Evolutionary conservation across 2,329 filamentous ascomycete species (phyloP), one percentile per base, ranked within the genome.

Genomic region (Aureobasidium sp.): DNA sequence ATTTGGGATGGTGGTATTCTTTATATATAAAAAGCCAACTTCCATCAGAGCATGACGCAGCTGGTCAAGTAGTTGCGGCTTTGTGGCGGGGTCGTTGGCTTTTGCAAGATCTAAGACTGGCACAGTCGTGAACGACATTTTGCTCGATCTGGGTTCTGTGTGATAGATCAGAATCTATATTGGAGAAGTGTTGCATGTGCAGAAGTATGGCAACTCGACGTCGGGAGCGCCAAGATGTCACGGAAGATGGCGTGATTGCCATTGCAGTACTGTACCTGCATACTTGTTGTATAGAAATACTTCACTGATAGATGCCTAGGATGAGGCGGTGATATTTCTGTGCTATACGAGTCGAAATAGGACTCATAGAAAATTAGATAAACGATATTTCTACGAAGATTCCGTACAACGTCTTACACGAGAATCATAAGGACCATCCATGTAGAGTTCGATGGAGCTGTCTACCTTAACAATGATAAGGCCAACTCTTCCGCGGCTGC

Each of bases 1-100:
- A 16, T 86, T 81, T 5, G 87, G 79, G 55, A 93, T 85, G 27
- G 87, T 88, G 3, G 89, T 86, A 69, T 95, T 91, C 70, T 86
- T 87, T 64, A 96, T 82, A 70, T 96, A 96, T 27, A 95, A 74
- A 69, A 96, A 96, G 1, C 91, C 91, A n/a, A 95, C 89, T 71
- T 93, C 88, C 68, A 96, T 83, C 36, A 96, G 77, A 0, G 90
- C 89, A 73, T 88, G 79, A 16, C 88, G 87, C 36, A 96, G 80
- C 59, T 89, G 79, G 0, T 77, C 74, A 0, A 95, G 81, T 68
- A 96, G 94, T 36, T 76, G 77, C 2, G 88, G 82, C 74, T 94
- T 95, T 0, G 88, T 86, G 5, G 77, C 76, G 21, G 83, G 79
- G 66, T 85, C 76, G 65, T 79, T 77, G 44, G 90, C 87, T 27